Evolutionary conservation across 192 early-diverging fungal species (phyloP), one percentile per base, ranked within the genome.

Genomic region (Phycomyces blakesleeanus): DNA sequence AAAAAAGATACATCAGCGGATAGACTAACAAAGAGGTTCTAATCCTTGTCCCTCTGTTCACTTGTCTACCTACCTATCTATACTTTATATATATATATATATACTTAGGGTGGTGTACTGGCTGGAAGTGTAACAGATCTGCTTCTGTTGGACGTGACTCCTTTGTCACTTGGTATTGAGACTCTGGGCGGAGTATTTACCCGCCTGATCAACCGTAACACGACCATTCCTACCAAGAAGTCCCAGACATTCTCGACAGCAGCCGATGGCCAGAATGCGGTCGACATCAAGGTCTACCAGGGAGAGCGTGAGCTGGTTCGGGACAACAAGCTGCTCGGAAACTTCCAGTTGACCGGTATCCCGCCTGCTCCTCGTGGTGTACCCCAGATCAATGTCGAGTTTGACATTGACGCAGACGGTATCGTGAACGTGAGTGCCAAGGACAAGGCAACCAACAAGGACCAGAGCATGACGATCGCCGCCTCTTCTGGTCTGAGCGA

Each of bases 401-500:
- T 98, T 66, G 96, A 98, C 82, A 83, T 97, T 59, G 94, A 98
- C 67, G 91, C 93, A 78, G 97, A 97, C 87, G 92, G 92, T 84
- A 96, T 97, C 81, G 81, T 97, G 72, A 95, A 97, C 84, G 94
- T 98, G 74, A 81, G 84, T 61, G 94, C 93, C 57, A 77, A 89
- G 62, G 94, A 95, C 84, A 96, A 97, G 89, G 90, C 91, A 69
- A 96, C 92, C 62, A 92, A 93, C 61, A 84, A 86, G 69, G 87
- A 90, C 71, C 93, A 95, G 86, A 97, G 93, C 86, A 96, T 97
- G 79, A 96, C 94, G 78, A 95, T 98, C 85, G 95, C 94, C 84
- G 94, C 96, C 87, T 94, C 96, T 86, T 95, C 96, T 87, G 95
- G 95, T 74, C 87, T 98, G 60, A 89, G 92, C 66, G 93, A 97